Base-by-base conservation (phyloP, 208 protist species). In the Trypanosoma cruzi region DNA sequence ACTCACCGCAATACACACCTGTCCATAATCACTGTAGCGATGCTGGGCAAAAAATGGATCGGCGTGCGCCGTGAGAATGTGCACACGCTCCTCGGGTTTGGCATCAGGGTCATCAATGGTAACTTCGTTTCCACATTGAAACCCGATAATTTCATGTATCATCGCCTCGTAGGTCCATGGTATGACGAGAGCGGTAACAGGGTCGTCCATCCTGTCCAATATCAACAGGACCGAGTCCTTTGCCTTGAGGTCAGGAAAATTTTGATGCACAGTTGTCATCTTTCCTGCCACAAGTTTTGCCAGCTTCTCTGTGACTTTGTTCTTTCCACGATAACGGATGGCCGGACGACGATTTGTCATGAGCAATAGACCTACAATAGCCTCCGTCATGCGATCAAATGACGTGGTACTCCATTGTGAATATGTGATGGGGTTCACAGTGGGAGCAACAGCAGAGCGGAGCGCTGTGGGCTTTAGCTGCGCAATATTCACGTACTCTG, bases 131-230 rank as follows among this genome's bases (percentile, higher is more conserved):
- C 98, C 98, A 58, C 98, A 94, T 40, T 94, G 68, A 59, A 99
- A 98, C 29, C 93, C 92, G 28, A 99, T 78, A 42, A 99, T 80
- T 78, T 99, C 98, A 77, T 99, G 97, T 53, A 99, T 93, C 98
- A 99, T 99, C 11, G 98, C 96, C 82, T 99, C 97, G 82, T 99
- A 99, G 18, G 98, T 99, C 98, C 98, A 99, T 70, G 99, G 97
- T 64, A 88, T 98, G 28, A 99, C 85, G 49, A 99, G 82, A 46
- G 98, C 98, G 2, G 98, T 99, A 4, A 99, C 75, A 14, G 97
- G 97, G 75, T 99, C 98, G 69, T 96, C 91, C 78, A 80, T 86
- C 64, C 93, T 86, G 67, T 97, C 89, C 6, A 96, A 57, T 53
- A 97, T 79, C 24, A 96, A 54, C 28, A 96, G 77, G 16, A 96